Evolutionary conservation across 352 stramenopile species (phyloP).

Genomic region (Globisporangium viniferum): DNA sequence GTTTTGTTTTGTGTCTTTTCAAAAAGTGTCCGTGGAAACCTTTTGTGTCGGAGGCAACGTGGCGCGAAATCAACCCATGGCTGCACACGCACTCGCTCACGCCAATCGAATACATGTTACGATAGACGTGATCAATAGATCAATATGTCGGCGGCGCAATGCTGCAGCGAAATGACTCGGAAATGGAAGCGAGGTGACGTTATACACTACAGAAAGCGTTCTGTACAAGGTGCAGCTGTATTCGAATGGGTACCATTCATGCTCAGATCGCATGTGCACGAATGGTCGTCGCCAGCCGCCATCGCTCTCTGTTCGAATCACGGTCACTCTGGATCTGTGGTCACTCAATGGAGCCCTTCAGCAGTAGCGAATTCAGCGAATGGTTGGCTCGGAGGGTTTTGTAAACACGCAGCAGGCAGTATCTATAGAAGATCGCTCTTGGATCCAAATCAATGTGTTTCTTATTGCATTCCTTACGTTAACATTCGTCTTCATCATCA

Average conservation of each 20-base stretch:
- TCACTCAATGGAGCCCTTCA: background rate
- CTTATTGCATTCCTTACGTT: background rate
- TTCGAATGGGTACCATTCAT: background rate
- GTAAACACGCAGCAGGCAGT: background rate
- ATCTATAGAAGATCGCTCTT: background rate
- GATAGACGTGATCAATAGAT: background rate
- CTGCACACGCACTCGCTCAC: background rate
- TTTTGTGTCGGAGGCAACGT: background rate
- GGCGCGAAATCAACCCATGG: background rate
- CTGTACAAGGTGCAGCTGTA: background rate
- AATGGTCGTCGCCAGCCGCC: background rate
- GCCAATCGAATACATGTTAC: background rate
- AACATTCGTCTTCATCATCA: constrained; percentile 15
- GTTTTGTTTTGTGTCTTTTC: background rate
- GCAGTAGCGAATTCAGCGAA: background rate
- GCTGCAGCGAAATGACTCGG: background rate
- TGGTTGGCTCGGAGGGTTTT: background rate
- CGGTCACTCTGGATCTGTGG: background rate
- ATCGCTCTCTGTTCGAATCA: background rate
- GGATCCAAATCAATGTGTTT: background rate
- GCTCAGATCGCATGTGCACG: background rate
- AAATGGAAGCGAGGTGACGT: background rate
- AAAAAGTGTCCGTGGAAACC: background rate
- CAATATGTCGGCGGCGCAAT: background rate
- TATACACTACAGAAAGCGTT: background rate